phyloP scores from a whole-genome alignment of 2,329 filamentous ascomycete species.

The Diaporthe vexans region DNA sequence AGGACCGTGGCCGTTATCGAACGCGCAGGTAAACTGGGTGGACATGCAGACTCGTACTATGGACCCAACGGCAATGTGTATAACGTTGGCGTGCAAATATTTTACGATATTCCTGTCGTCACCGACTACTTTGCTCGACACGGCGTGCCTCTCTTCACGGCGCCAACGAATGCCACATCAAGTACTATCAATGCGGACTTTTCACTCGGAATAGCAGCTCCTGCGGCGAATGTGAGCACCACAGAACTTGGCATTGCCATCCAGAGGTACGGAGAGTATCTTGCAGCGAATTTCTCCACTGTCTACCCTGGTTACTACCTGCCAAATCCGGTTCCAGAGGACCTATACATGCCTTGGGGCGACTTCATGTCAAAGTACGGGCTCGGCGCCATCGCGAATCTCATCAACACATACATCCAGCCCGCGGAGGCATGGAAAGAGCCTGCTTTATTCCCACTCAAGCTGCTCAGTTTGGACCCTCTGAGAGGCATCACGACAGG shows the following conservation, averaged over 20 bases:
- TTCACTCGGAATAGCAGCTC: constrained; percentile 18
- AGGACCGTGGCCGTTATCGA: not conserved
- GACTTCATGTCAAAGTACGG: constrained; percentile 29
- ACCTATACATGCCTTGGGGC: constrained; percentile 27
- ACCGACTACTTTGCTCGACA: constrained; percentile 59
- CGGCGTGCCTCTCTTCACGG: constrained; percentile 11
- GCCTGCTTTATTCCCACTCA: constrained; percentile 25
- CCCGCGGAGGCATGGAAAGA: constrained; percentile 19
- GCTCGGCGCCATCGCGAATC: constrained; percentile 35
- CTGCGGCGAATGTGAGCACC: constrained; percentile 10
- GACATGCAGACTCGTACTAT: constrained; percentile 45
- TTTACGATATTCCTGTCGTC: constrained; percentile 49
- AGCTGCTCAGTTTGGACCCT: constrained; percentile 22
- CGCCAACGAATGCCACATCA: constrained; percentile 3
- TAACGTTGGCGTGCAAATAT: constrained; percentile 44
- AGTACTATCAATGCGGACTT: constrained; percentile 26
- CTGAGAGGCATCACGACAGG: constrained; percentile 7
- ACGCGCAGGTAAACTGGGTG: constrained; percentile 41
- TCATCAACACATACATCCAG: constrained; percentile 16
- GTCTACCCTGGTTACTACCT: constrained; percentile 41
- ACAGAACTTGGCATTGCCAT: constrained; percentile 10
- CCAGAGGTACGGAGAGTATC: constrained; percentile 17
- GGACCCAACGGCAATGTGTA: constrained; percentile 44
- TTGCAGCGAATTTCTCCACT: constrained; percentile 28
- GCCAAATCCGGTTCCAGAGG: constrained; percentile 35